A percentile compares a stretch with the other conserved stretches of the same genome.
Conservation (phyloP, 1,284 basidiomycete genomes). For the Takashimella koratensis region DNA sequence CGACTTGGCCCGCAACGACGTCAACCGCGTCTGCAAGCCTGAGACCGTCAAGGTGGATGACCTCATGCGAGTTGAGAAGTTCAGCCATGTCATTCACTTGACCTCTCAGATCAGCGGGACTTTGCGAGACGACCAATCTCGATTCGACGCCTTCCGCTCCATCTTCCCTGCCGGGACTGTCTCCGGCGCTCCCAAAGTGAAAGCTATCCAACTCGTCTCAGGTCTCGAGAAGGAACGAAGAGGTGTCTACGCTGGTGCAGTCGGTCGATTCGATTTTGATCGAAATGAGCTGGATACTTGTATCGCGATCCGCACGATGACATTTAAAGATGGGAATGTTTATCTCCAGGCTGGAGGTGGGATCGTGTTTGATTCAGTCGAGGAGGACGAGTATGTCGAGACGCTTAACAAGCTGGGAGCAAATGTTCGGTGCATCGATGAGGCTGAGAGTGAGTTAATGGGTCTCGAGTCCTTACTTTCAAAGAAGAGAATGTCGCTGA, state of each 20-base stretch:
- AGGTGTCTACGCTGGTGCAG: constrained; percentile 95
- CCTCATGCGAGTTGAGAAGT: constrained; percentile 91
- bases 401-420: constrained; percentile 92
- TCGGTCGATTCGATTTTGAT: constrained; percentile 95
- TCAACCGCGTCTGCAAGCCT: constrained; percentile 94
- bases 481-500: too few species aligned
- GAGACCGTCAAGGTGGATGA: constrained; percentile 94
- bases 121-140: constrained; percentile 74
- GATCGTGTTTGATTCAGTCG: constrained; percentile 94
- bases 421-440: constrained; percentile 79
- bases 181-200: constrained; percentile 98
- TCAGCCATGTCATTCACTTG: constrained; percentile 96
- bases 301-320: constrained; percentile 98
- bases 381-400: constrained; percentile 95
- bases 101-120: constrained; percentile 92
- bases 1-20: constrained; percentile 97
- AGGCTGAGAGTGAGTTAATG: constrained; percentile 74
- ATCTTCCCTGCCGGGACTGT: constrained; percentile 99
- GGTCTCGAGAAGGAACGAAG: constrained; percentile 84
- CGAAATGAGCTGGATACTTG: constrained; percentile 95
- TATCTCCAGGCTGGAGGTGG: constrained; percentile 93
- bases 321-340: constrained; percentile 86
- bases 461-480: background rate
- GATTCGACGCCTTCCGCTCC: constrained; percentile 97
- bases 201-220: constrained; percentile 90